These are phyloP conservation scores for Penicillium sp. DNA, from an alignment of 2,329 filamentous ascomycete genomes.

Conservation along the genomic window DNA sequence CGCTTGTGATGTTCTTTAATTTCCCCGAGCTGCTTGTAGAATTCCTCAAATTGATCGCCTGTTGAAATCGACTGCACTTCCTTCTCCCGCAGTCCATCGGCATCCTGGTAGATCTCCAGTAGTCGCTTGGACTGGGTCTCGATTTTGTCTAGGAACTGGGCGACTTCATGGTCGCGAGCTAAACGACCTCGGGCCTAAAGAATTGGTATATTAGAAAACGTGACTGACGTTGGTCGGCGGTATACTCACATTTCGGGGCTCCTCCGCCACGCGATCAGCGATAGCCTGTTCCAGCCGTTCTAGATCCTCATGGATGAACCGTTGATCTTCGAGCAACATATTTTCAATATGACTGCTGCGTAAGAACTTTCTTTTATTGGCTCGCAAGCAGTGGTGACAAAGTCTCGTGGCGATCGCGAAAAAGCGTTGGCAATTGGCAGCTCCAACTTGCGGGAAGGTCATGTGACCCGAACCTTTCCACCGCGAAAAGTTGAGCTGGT, in stretches of 20 bases:
- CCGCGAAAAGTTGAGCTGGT: conserved; percentile 24
- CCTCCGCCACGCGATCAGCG: conserved; percentile 81
- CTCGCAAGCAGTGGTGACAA: conserved; percentile 7
- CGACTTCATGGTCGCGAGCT: conserved; percentile 86
- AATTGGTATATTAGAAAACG: conserved; percentile 18
- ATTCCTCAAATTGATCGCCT: conserved; percentile 84
- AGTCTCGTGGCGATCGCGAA: conserved; percentile 1
- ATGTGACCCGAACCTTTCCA: conserved; percentile 20
- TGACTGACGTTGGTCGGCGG: conserved; percentile 1
- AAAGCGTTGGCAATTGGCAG: conserved; percentile 15
- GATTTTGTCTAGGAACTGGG: conserved; percentile 81
- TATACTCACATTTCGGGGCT: conserved; percentile 75
- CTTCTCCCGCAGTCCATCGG: conserved; percentile 65
- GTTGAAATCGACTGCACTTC: conserved; percentile 82
- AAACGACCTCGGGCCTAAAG: conserved; percentile 81
- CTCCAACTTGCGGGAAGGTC: conserved; percentile 21
- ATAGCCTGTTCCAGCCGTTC: conserved; percentile 94
- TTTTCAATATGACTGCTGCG: conserved; percentile 14
- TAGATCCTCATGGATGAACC: conserved; percentile 91
- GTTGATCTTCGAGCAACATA: conserved; percentile 89
- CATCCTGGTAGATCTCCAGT: conserved; percentile 80
- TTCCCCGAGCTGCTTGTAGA: conserved; percentile 77
- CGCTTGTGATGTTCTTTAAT: conserved; percentile 85
- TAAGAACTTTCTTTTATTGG: background rate
- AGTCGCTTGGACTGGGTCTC: conserved; percentile 79